Base-by-base conservation (phyloP, 305 asterid species). In the Lippia alba region DNA sequence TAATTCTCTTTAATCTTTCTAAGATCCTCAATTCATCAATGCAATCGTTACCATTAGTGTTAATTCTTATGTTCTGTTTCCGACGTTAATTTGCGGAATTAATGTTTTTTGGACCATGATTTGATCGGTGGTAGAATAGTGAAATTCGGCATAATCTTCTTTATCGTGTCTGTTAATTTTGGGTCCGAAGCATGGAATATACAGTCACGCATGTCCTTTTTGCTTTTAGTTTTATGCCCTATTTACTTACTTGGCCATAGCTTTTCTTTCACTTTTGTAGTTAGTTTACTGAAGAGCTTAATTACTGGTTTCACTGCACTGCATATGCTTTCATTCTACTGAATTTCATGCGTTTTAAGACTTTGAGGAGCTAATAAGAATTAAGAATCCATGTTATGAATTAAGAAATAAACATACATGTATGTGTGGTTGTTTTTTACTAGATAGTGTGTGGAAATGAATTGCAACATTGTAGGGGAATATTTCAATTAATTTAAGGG, bases 21-120 rank as follows among this genome's bases (percentile, higher is more conserved):
- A 9, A 39, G 10, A 39, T 44, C 10, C 49, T 44, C 14, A 44
- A 11, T 44, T 44, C 49, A 44, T 44, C 30, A 10, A 7, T 7
- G 49, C 10, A 6, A 44, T 44, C 49, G 7, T 2, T 24, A 24
- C 30, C 30, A 24, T 24, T 24, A 24, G 30, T 24, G 30, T 44
- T 44, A 5, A 7, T 10, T 44, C 10, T 44, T 54, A 0, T 24
- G 16, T 1, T 33, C 34, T 41, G 11, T 51, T 17, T 14, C 8
- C 16, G 1, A 30, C 18, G 16, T 30, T 74, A 24, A 3, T 58
- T 41, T 41, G 0, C 50, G 19, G 64, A 74, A 24, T 24, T 24
- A 24, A 39, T 50, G 19, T 41, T 59, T 45, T 69, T 34, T 34
- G 54, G 61, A 12, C 50, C 64, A 51, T 18, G 53, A 14, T 30